Conservation (phyloP, 2,329 filamentous ascomycete species). For the Hymenoscyphus fraxineus region DNA sequence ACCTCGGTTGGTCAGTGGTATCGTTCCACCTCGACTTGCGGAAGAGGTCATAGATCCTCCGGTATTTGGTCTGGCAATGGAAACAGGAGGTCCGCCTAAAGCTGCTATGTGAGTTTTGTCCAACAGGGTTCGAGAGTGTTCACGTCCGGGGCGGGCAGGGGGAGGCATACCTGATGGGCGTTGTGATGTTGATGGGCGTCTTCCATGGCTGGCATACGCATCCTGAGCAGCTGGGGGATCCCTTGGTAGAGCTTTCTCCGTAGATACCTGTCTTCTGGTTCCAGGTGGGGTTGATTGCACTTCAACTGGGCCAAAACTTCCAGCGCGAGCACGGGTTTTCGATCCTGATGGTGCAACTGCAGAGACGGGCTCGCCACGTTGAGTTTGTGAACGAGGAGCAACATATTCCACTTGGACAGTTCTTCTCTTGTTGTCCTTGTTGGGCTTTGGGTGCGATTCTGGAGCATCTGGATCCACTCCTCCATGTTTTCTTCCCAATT, state of each 20-base stretch:
- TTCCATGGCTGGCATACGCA: conserved; percentile 44
- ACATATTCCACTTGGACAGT: conserved; percentile 99
- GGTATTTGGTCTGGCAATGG: conserved; percentile 65
- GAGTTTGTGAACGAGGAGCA: conserved; percentile 80
- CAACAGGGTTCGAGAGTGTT: conserved; percentile 50
- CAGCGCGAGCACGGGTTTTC: conserved; percentile 51
- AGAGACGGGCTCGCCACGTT: conserved; percentile 50
- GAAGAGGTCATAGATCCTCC: conserved; percentile 73
- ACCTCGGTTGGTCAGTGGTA: conserved; percentile 65
- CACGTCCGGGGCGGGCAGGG: conserved; percentile 45
- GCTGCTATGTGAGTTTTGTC: conserved; percentile 52
- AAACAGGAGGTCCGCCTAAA: conserved; percentile 42
- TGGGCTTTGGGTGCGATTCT: conserved; percentile 58
- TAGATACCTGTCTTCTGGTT: conserved; percentile 37
- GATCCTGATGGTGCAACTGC: conserved; percentile 30
- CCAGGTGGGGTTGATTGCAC: conserved; percentile 29
- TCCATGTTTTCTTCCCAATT: conserved; percentile 68
- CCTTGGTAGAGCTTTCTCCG: conserved; percentile 57
- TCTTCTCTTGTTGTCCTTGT: conserved; percentile 81
- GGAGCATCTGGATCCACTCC: conserved; percentile 67
- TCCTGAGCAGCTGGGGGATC: conserved; percentile 50
- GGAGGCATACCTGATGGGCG: conserved; percentile 41
- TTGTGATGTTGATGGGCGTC: conserved; percentile 30
- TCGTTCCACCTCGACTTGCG: conserved; percentile 43
- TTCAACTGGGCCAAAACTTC: conserved; percentile 51